A percentile compares a stretch with the other conserved stretches of the same genome.
These are phyloP conservation scores for Sisymbrium irio DNA, from an alignment of 345 rosid genomes.

Conservation along the genomic window DNA sequence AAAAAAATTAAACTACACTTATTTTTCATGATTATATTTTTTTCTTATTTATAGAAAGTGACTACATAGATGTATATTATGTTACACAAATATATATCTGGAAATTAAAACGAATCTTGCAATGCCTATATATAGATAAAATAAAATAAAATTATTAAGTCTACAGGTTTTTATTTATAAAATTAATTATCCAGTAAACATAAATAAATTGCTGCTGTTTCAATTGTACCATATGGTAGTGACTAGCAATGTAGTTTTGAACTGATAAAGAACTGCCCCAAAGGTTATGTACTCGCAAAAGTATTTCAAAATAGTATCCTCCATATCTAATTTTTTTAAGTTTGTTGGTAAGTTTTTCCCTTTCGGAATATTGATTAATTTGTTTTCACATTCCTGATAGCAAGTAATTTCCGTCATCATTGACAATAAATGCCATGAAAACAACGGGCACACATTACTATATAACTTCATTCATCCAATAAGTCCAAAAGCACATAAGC, in stretches of 20 bases:
- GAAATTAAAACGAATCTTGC: too few species aligned
- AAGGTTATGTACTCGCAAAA: neutral
- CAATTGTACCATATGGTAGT: too few species aligned
- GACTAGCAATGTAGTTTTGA: neutral
- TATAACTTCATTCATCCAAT: slow-evolving; percentile 24
- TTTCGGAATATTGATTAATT: neutral
- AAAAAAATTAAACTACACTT: too few species aligned
- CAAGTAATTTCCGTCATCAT: neutral
- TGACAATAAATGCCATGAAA: slow-evolving; percentile 29
- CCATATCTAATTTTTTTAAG: neutral
- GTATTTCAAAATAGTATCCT: neutral
- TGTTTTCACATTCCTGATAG: neutral
- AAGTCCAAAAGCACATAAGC: slow-evolving; percentile 12
- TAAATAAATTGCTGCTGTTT: neutral
- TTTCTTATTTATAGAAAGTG: too few species aligned
- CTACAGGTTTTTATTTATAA: neutral
- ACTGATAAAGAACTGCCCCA: neutral
- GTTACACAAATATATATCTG: too few species aligned
- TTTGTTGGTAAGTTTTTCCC: neutral
- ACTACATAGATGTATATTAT: too few species aligned
- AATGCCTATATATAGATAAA: too few species aligned
- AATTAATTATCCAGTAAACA: neutral
- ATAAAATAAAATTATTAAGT: neutral
- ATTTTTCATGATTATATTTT: too few species aligned
- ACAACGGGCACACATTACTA: slow-evolving; percentile 30